Base-by-base conservation (phyloP, 805 yeast genomes). In the Barnettozyma salicaria region DNA sequence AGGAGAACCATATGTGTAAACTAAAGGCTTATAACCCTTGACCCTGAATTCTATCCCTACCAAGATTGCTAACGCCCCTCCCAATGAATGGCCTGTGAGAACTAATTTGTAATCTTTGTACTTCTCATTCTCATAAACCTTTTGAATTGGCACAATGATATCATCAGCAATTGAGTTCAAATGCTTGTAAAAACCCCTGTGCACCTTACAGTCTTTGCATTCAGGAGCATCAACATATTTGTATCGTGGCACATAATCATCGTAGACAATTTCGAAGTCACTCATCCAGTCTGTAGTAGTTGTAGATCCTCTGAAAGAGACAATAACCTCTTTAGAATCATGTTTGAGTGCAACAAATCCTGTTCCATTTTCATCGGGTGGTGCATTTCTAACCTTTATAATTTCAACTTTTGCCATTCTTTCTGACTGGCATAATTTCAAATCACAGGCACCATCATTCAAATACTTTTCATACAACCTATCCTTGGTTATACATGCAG, bases 31-130 rank as follows among this genome's bases (percentile, higher is more conserved):
- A 40, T 59, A 63, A 0, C 85, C 87, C 55, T 72, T 47, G 11
- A 76, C 48, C 42, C 70, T 63, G 32, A 80, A 63, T 49, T 84
- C 92, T 30, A 78, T 67, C 0, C 82, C 90, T 12, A 74, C 65
- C 27, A 84, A 60, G 2, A 68, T 57, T 1, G 89, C 80, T 27
- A 81, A 52, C 0, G 90, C 88, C 2, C 78, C 94, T 1, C 89
- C 89, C 32, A 84, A 60, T 0, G 94, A 84, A 59, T 84, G 94
- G 0, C 95, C 94, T 1, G 76, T 61, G 1, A 80, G 64, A 3
- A 74, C 66, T 12, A 81, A 42, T 17, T 63, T 56, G 53, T 75
- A 80, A 24, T 65, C 65, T 0, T 78, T 76, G 47, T 71, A 54
- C 14, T 60, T 44, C 2, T 49, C 32, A n/a, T 19, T 19, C 26